Evolutionary conservation across 306 rosid species (phyloP).

Genomic region (Purshia tridentata): DNA sequence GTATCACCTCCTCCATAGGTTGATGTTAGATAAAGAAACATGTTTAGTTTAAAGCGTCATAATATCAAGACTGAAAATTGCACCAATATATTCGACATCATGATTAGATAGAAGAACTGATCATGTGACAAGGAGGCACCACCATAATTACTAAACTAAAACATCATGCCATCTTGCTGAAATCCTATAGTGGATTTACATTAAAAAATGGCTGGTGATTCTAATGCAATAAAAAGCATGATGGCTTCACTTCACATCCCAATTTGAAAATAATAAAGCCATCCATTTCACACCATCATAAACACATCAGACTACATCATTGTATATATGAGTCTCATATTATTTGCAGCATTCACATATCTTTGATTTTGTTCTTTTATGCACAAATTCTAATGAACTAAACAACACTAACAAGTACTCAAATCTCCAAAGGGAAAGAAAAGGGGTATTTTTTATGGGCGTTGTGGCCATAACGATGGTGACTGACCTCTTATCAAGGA

Average conservation of each 20-base stretch:
- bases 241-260: neutral
- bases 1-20: too few relatives aligned
- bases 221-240: too few relatives aligned
- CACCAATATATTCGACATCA: too few relatives aligned
- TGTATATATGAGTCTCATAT: conserved; percentile 2
- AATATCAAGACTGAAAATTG: too few relatives aligned
- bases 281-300: neutral
- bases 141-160: too few relatives aligned
- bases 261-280: neutral
- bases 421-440: too few relatives aligned
- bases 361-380: neutral
- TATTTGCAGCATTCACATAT: neutral
- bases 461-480: neutral
- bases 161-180: too few relatives aligned
- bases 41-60: too few relatives aligned
- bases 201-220: neutral
- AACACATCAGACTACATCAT: neutral
- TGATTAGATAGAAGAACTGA: too few relatives aligned
- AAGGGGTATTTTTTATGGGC: too few relatives aligned
- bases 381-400: neutral
- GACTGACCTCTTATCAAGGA: conserved; percentile 18
- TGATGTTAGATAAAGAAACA: too few relatives aligned
- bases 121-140: too few relatives aligned
- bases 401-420: neutral
- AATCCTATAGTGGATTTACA: neutral